Evolutionary conservation across 2,329 filamentous ascomycete genomes (phyloP).

Genomic region (Ophiostoma himal-ulmi): DNA sequence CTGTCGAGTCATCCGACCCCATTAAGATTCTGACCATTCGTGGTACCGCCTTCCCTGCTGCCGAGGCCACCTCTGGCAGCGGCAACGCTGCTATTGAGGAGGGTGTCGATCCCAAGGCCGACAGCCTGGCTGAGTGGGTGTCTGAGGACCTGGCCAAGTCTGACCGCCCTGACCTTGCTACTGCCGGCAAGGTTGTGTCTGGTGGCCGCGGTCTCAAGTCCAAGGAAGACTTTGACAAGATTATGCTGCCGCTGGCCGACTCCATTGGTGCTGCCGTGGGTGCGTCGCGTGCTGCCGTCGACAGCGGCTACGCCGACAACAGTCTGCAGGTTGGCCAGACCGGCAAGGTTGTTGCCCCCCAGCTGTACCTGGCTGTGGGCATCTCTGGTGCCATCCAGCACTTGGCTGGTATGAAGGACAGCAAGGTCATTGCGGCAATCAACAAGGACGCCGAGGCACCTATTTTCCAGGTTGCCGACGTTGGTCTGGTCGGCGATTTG

Average conservation of each 20-base stretch:
- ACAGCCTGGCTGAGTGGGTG: slow-evolving; percentile 75
- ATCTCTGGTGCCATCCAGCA: slow-evolving; percentile 98
- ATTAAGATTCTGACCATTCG: slow-evolving; percentile 89
- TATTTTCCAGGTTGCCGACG: slow-evolving; percentile 97
- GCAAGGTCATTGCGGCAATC: slow-evolving; percentile 97
- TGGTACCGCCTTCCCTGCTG: slow-evolving; percentile 81
- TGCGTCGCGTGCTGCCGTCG: slow-evolving; percentile 88
- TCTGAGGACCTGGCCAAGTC: slow-evolving; percentile 90
- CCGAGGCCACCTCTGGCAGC: slow-evolving; percentile 47
- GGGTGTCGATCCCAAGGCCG: slow-evolving; percentile 74
- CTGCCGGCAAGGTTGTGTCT: slow-evolving; percentile 84
- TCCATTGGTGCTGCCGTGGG: slow-evolving; percentile 91
- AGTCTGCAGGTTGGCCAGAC: slow-evolving; percentile 97
- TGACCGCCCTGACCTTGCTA: slow-evolving; percentile 86
- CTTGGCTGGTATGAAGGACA: slow-evolving; percentile 98
- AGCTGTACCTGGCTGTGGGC: slow-evolving; percentile 90
- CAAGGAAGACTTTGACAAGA: slow-evolving; percentile 90
- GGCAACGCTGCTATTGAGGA: slow-evolving; percentile 75
- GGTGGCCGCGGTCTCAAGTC: slow-evolving; percentile 94
- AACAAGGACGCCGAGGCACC: slow-evolving; percentile 97
- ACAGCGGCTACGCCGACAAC: slow-evolving; percentile 97
- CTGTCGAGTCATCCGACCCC: slow-evolving; percentile 80
- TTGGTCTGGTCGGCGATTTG: slow-evolving; percentile 88
- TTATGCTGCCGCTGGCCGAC: slow-evolving; percentile 91
- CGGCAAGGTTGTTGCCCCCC: slow-evolving; percentile 94